Evolutionary conservation across 2,329 filamentous ascomycete species (phyloP).

Genomic region (Botrytis hyacinthi): DNA sequence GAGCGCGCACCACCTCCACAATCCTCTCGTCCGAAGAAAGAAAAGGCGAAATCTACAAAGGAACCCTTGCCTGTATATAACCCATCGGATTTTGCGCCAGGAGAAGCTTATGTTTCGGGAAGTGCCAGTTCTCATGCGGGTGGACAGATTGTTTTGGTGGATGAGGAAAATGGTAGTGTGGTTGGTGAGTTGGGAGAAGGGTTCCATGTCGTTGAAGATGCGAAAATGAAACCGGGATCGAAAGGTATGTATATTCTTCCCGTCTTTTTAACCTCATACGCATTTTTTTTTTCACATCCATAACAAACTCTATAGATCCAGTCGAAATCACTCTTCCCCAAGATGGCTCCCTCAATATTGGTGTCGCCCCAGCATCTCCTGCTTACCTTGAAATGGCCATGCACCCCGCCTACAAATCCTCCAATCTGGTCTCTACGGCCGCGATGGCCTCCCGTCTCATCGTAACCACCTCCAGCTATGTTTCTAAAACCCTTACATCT

Average conservation of each 20-base stretch:
- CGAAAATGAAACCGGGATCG: slow-evolving; percentile 75
- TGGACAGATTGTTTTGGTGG: slow-evolving; percentile 85
- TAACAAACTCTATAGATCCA: slow-evolving; percentile 54
- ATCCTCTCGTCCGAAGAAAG: slow-evolving; percentile 27
- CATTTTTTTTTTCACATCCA: slow-evolving; percentile 15
- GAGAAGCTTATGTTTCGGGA: slow-evolving; percentile 71
- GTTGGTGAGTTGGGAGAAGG: slow-evolving; percentile 86
- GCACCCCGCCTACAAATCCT: slow-evolving; percentile 90
- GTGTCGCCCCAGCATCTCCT: slow-evolving; percentile 63
- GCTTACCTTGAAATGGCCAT: slow-evolving; percentile 74
- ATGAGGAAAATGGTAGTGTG: slow-evolving; percentile 94
- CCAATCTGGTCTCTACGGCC: slow-evolving; percentile 80
- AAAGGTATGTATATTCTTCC: slow-evolving; percentile 64
- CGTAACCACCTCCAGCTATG: slow-evolving; percentile 78
- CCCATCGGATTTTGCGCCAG: slow-evolving; percentile 74
- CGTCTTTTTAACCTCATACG: not conserved
- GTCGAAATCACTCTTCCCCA: slow-evolving; percentile 74
- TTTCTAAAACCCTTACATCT: slow-evolving; percentile 73
- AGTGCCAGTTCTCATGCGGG: slow-evolving; percentile 56
- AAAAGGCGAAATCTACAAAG: slow-evolving; percentile 36
- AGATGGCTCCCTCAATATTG: slow-evolving; percentile 64
- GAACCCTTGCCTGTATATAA: slow-evolving; percentile 63
- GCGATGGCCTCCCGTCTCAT: slow-evolving; percentile 86
- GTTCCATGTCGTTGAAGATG: slow-evolving; percentile 76
- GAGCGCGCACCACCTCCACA: slow-evolving; percentile 68